A percentile compares a stretch with the other conserved stretches of the same genome.
phyloP scores from a whole-genome alignment of 176 grass and related monocot species.

The Canna indica region DNA sequence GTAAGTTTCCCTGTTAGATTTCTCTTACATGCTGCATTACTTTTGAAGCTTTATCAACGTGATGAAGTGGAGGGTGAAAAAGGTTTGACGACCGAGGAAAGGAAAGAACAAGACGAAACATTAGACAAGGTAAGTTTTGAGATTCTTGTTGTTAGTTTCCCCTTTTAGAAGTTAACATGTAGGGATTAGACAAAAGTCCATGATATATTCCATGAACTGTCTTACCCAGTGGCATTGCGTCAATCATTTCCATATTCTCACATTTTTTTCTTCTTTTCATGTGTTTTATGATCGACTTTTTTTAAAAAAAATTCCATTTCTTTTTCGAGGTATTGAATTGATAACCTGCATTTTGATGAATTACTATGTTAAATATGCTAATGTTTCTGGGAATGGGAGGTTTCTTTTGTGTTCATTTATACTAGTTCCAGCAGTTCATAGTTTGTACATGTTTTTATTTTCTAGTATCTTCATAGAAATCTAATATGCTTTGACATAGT shows the following conservation, averaged over 20 bases:
- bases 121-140: constrained; percentile 35
- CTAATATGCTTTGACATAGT: not conserved
- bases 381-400: not conserved
- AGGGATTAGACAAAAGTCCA: not conserved
- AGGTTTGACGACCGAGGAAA: constrained; percentile 23
- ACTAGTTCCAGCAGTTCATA: not conserved
- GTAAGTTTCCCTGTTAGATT: not conserved
- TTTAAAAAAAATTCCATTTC: no score
- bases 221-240: not conserved
- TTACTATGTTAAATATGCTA: not conserved
- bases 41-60: constrained; percentile 57
- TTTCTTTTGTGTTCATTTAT: not conserved
- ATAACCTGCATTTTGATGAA: not conserved
- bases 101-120: not conserved
- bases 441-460: constrained; percentile 1
- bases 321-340: not conserved
- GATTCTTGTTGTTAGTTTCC: not conserved
- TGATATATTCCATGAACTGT: not conserved
- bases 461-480: not conserved
- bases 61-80: constrained; percentile 38
- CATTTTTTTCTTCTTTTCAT: not conserved
- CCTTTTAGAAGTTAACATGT: not conserved
- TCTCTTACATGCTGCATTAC: not conserved
- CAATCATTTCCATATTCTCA: not conserved
- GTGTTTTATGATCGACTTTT: not conserved